Evolutionary conservation across 1,139 yeast species (phyloP).

Genomic region (Nakaseomyces delphensis): DNA sequence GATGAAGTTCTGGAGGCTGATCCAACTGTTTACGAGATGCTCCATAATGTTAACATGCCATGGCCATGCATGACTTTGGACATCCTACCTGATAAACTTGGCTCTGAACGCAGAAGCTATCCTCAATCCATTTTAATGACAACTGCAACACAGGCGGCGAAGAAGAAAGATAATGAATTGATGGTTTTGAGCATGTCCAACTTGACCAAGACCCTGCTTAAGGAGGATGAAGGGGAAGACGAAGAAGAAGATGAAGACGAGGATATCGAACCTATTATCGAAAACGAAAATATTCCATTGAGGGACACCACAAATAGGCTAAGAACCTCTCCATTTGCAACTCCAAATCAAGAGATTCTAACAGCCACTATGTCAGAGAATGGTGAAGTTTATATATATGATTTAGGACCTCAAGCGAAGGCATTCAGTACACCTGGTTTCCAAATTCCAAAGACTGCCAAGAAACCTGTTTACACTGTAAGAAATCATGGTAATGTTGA

Average conservation of each 20-base stretch:
- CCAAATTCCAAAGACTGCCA: constrained; percentile 64
- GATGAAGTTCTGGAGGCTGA: constrained; percentile 96
- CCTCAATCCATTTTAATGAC: constrained; percentile 84
- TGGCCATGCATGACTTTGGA: constrained; percentile 97
- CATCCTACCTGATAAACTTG: constrained; percentile 75
- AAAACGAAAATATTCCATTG: constrained; percentile 68
- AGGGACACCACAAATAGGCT: constrained; percentile 83
- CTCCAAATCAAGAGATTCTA: constrained; percentile 47
- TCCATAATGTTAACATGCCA: constrained; percentile 86
- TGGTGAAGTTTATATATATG: constrained; percentile 84
- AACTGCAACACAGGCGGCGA: constrained; percentile 91
- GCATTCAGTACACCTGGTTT: constrained; percentile 87
- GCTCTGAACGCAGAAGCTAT: constrained; percentile 77
- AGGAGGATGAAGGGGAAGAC: constrained; percentile 68
- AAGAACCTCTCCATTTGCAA: constrained; percentile 72
- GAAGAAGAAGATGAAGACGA: constrained; percentile 65
- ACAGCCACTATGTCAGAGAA: constrained; percentile 85
- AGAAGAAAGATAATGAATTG: constrained; percentile 79
- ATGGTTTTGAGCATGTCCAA: constrained; percentile 76
- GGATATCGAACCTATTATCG: constrained; percentile 75
- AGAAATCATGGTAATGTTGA: constrained; percentile 88
- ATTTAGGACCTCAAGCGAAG: constrained; percentile 65
- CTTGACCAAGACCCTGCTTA: constrained; percentile 73
- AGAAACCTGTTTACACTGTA: constrained; percentile 79
- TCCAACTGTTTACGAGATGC: constrained; percentile 91